Percentiles rank a stretch among this genome's conserved stretches.
Conservation (phyloP, 2,329 filamentous ascomycete genomes). For the Chaetomiaceae sp. region DNA sequence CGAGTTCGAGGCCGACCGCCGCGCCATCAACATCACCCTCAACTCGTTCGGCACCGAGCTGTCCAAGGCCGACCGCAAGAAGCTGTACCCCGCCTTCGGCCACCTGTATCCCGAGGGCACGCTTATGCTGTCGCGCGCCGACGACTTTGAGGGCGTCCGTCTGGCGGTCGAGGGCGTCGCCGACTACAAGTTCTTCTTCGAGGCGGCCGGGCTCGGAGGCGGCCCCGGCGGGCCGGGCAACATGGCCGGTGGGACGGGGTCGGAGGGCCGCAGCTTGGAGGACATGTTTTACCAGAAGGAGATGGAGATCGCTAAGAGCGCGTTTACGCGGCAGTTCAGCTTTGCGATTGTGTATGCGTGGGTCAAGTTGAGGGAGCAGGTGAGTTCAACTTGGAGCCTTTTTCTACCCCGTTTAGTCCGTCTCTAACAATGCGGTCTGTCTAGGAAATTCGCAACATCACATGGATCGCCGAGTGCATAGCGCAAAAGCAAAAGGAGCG, state of each 20-base stretch:
- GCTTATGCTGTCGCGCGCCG: conserved; percentile 88
- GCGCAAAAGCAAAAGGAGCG: conserved; percentile 99
- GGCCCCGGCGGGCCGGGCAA: conserved; percentile 71
- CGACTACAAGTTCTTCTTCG: conserved; percentile 96
- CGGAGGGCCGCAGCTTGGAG: conserved; percentile 84
- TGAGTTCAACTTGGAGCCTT: conserved; percentile 45
- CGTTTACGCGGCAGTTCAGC: conserved; percentile 94
- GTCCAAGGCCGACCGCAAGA: conserved; percentile 87
- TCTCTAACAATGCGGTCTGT: conserved; percentile 32
- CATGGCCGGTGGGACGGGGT: conserved; percentile 73
- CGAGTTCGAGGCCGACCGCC: conserved; percentile 92
- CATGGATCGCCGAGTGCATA: conserved; percentile 99
- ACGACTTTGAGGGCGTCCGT: conserved; percentile 89
- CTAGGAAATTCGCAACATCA: conserved; percentile 98
- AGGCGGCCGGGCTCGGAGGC: conserved; percentile 75
- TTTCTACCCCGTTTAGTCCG: not conserved
- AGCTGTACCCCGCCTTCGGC: conserved; percentile 91
- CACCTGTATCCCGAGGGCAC: conserved; percentile 90
- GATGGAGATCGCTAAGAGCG: conserved; percentile 94
- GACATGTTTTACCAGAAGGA: conserved; percentile 99
- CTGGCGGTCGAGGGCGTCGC: conserved; percentile 88
- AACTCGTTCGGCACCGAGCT: conserved; percentile 98
- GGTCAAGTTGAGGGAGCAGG: conserved; percentile 97
- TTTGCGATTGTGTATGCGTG: conserved; percentile 94
- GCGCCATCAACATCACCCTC: conserved; percentile 97